Evolutionary conservation across 2,329 filamentous ascomycete species (phyloP), one percentile per base, ranked within the genome.

Genomic region (Claviceps citrina): DNA sequence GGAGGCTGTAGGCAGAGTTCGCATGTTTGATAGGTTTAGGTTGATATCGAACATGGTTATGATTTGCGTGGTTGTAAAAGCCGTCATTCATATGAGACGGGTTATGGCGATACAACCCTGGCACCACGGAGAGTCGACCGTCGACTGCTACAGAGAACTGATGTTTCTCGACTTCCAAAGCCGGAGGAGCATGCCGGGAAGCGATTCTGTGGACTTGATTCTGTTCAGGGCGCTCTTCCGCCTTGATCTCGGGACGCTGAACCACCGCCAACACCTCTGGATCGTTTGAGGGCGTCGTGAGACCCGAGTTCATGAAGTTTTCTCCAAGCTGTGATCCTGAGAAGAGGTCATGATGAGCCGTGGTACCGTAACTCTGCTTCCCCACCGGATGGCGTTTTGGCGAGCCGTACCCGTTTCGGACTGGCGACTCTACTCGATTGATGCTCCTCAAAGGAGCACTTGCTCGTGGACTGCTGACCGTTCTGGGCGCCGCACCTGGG

Each of bases 241-340:
- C 18, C 42, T 43, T 45, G 16, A 39, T 40, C 9, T 36, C 44
- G 20, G 41, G 40, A 30, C 39, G 38, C 27, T 31, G 39, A 25
- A 40, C 41, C 22, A 44, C 43, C 10, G 40, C 43, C 31, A 42
- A 22, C 31, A 36, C 33, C 41, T 36, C 45, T n/a, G 45, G 39
- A 10, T 59, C 58, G 24, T 56, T 59, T 13, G 50, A 51, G 12
- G 60, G 60, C 12, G 60, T 61, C 9, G 60, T 60, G 4, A 59
- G 45, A 6, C 58, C 56, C 22, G 60, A 63, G 16, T 57, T 53
- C 58, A 63, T 60, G 31, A 63, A 63, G 34, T 53, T 54, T 8
- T 63, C 60, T 10, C 57, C 58, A 5, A 63, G 53, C 42, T 62
- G 58, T 4, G 60, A 63, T 5, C 60, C 60, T 22, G 51, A 54